phyloP scores from a whole-genome alignment of 176 grass and related monocot genomes.

The Aegilops longissima region DNA sequence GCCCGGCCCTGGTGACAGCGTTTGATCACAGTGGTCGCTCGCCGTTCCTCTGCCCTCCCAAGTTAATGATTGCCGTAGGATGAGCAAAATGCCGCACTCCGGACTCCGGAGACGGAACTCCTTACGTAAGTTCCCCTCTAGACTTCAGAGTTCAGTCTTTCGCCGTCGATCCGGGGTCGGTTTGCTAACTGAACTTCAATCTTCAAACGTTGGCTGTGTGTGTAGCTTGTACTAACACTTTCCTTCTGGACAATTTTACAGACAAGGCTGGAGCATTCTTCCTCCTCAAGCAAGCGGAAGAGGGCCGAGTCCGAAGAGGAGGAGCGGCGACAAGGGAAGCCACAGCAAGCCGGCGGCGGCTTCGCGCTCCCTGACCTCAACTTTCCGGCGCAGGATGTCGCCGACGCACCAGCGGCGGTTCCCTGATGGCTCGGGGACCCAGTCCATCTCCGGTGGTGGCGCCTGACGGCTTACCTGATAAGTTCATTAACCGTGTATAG shows the following conservation, averaged over 20 bases:
- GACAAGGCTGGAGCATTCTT: constrained; percentile 29
- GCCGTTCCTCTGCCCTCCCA: neutral
- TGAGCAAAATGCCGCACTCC: neutral
- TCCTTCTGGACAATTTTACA: neutral
- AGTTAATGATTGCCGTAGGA: too few relatives aligned
- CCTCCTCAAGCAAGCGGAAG: neutral
- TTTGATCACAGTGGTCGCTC: neutral
- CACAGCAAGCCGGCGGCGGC: neutral
- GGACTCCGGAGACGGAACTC: too few relatives aligned
- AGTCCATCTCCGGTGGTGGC: neutral
- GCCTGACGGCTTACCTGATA: constrained; percentile 28
- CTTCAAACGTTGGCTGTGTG: fast-evolving
- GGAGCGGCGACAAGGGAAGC: constrained; percentile 9
- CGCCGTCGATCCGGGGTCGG: neutral
- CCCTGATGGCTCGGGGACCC: neutral
- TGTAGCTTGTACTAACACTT: neutral
- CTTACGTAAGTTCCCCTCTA: neutral
- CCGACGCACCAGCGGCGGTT: neutral
- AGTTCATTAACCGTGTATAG: constrained; percentile 40
- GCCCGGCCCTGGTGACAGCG: too few relatives aligned
- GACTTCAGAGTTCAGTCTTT: neutral
- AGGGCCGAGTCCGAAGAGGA: neutral
- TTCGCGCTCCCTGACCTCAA: constrained; percentile 58
- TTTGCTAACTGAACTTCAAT: neutral
- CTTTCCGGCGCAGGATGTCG: constrained; percentile 23